Evolutionary conservation across 352 stramenopile genomes (phyloP).

Genomic region (Phytophthora idaei): DNA sequence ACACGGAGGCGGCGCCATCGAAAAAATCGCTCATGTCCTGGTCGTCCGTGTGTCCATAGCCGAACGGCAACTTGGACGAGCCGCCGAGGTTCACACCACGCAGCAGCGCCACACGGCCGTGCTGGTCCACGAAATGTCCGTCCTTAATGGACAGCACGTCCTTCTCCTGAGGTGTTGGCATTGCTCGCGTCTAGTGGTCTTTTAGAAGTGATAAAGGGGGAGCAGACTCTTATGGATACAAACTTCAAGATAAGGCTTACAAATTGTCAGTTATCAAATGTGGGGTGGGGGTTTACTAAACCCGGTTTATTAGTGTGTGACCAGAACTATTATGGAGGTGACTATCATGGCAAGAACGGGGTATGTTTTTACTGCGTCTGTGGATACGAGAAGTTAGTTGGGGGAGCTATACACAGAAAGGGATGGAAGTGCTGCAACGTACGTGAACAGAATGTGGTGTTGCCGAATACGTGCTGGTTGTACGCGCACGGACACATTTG

Average conservation of each 20-base stretch:
- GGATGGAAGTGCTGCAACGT: constrained; percentile 6
- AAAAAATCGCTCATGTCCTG: constrained; percentile 46
- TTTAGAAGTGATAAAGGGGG: neutral
- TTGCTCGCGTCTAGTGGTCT: neutral
- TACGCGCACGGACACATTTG: constrained; percentile 58
- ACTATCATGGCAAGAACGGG: constrained; percentile 1
- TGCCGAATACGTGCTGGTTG: constrained; percentile 63
- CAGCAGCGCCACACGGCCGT: constrained; percentile 51
- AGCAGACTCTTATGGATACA: constrained; percentile 4
- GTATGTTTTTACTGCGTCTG: constrained; percentile 11
- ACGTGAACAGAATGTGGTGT: constrained; percentile 67
- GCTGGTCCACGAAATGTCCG: constrained; percentile 58
- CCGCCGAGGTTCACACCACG: constrained; percentile 72
- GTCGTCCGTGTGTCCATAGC: constrained; percentile 37
- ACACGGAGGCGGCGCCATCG: constrained; percentile 52
- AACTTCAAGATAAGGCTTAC: constrained; percentile 20
- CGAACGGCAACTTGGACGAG: constrained; percentile 64
- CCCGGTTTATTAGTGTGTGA: too few relatives aligned
- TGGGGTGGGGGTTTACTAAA: neutral
- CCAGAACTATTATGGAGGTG: neutral
- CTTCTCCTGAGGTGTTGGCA: constrained; percentile 16
- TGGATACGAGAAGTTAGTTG: constrained; percentile 1
- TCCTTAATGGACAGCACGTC: constrained; percentile 50
- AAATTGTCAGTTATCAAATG: neutral
- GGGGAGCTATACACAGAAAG: neutral